Base-by-base conservation (phyloP, 768 basidiomycete genomes). In the Leccinum imitatum region DNA sequence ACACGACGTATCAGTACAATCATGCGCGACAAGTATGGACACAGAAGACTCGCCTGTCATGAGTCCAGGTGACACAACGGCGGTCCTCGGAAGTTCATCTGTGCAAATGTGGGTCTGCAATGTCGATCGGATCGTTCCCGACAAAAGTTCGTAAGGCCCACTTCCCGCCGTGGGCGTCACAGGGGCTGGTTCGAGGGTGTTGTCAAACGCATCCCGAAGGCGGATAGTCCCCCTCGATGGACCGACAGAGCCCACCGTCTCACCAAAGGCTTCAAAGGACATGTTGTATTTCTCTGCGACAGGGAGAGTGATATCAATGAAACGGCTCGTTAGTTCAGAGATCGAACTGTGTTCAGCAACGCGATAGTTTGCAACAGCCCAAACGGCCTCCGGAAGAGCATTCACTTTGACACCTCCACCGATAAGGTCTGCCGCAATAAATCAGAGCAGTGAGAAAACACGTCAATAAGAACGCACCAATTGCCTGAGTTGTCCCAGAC, bases 361-460 rank as follows among this genome's bases (percentile, higher is more conserved):
- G 9, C 74, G 69, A 53, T 76, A 65, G 54, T 78, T 76, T 41
- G 67, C 67, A 21, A 79, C 57, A 6, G 75, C 76, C 59, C 67
- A 75, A 15, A 67, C 76, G 33, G 68, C 69, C 61, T 83, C 82
- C 0, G 80, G 79, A 11, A 83, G 71, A 1, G 80, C 79, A 59
- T 83, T 81, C 47, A 75, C 69, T 71, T 83, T 83, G 1, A 75
- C 73, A 13, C 74, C 77, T 14, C 78, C 78, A 21, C 70, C 62
- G 48, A 82, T 71, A 9, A 83, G 63, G 58, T 82, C 80, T 63
- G 74, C 66, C 65, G 57, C 66, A 67, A 35, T 66, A 60, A 13
- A 67, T 71, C 7, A 71, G 68, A 67, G 52, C 67, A 1, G 64
- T 67, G 30, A 3, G 3, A 41, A 60, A 51, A 4, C 21, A 41